Evolutionary conservation across 1,284 basidiomycete species (phyloP), one percentile per base, ranked within the genome.

Genomic region (Cerioporus squamosus): DNA sequence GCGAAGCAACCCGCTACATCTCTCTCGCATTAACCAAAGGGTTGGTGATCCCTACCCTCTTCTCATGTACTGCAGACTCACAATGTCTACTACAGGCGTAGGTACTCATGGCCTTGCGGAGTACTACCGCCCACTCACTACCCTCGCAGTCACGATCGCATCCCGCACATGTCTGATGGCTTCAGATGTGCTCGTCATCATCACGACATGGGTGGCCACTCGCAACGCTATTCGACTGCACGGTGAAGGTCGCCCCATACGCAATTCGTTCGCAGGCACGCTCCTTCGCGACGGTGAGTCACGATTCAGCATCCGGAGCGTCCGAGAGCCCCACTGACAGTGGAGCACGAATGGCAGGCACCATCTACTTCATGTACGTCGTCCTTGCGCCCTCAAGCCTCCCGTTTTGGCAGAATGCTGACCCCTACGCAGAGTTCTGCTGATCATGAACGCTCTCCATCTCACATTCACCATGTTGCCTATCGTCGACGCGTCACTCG

Each of bases 331-430:
- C 3, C 26, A n/a, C 29, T 53, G 29, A 53, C 43, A 8, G 14
- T 5, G 8, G 15, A 6, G 23, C 33, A 36, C 33, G 33, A 15
- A 36, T 36, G 14, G n/a, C 40, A 55, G 53, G 53, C 2, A 48
- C 29, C 3, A 33, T 49, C n/a, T 49, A 49, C 53, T 55, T 55
- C 18, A 29, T 44, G 53, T 55, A 24, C 17, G 53, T 29, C 10
- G 7, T 17, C 12, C 38, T 17, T 6, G 5, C 20, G 17, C n/a
- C 38, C 43, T 22, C 15, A 24, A n/a, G n/a, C n/a, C n/a, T n/a
- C n/a, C n/a, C n/a, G n/a, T 14, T 23, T 22, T 10, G 10, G 4
- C 15, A 2, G n/a, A 31, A 26, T 17, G 7, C 6, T n/a, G 3
- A n/a, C 14, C 17, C 24, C 10, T 26, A 6, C 29, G 29, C 22